A percentile compares a stretch with the other conserved stretches of the same genome.
Conservation (phyloP, 805 yeast genomes). For the Saccharomycopsis babjevae region DNA sequence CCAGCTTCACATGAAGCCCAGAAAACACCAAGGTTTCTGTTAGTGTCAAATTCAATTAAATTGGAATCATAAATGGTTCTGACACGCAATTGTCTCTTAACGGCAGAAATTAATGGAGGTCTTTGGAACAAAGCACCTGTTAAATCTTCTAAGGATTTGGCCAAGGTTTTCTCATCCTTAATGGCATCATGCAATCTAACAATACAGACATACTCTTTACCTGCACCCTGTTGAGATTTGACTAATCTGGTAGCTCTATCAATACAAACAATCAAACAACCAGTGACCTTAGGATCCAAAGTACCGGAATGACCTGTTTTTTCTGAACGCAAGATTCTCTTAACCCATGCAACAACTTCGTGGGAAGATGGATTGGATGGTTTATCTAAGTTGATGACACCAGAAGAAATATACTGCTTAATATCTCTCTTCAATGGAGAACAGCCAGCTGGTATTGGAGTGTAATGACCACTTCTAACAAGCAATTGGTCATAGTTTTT, state of each 20-base stretch:
- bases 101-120: slow-evolving; percentile 98
- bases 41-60: slow-evolving; percentile 90
- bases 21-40: slow-evolving; percentile 93
- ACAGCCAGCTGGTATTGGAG: slow-evolving; percentile 94
- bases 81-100: slow-evolving; percentile 96
- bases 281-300: slow-evolving; percentile 96
- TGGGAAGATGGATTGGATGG: slow-evolving; percentile 98
- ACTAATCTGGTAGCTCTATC: slow-evolving; percentile 98
- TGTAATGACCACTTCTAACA: slow-evolving; percentile 94
- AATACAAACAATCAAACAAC: slow-evolving; percentile 95
- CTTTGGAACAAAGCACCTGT: slow-evolving; percentile 99
- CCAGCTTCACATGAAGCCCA: slow-evolving; percentile 99
- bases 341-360: slow-evolving; percentile 99
- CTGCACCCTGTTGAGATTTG: slow-evolving; percentile 99
- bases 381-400: slow-evolving; percentile 95
- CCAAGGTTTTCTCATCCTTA: slow-evolving; percentile 82
- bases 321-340: slow-evolving; percentile 88
- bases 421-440: slow-evolving; percentile 92
- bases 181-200: slow-evolving; percentile 91
- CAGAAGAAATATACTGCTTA: slow-evolving; percentile 80
- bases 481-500: slow-evolving; percentile 89
- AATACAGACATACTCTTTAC: slow-evolving; percentile 98
- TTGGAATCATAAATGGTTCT: slow-evolving; percentile 96
- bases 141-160: slow-evolving; percentile 79
- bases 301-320: slow-evolving; percentile 99